A percentile compares a stretch with the other conserved stretches of the same genome.
Evolutionary conservation across 768 basidiomycete species (phyloP).

Genomic region (Tubosaeta brunneosetosa): DNA sequence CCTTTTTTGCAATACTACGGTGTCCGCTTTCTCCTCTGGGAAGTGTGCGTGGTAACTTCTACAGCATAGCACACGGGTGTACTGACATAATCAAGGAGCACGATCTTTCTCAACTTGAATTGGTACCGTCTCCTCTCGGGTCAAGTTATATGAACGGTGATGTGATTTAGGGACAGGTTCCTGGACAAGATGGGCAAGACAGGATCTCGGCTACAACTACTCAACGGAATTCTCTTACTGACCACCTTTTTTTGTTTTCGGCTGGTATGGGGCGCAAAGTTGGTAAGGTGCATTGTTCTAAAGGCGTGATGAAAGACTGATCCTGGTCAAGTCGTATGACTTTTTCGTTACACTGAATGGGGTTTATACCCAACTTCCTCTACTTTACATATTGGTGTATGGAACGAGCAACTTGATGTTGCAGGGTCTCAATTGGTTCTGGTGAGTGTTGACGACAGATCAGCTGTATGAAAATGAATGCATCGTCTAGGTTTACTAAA

Average conservation of each 20-base stretch:
- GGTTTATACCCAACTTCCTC: conserved; percentile 51
- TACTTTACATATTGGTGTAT: conserved; percentile 47
- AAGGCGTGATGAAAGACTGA: conserved; percentile 1
- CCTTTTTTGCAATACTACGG: conserved; percentile 81
- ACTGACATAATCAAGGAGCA: conserved; percentile 47
- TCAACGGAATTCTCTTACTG: conserved; percentile 69
- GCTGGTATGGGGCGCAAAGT: conserved; percentile 63
- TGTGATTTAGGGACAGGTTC: conserved; percentile 42
- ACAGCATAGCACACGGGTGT: neutral
- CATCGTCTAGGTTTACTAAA: conserved; percentile 52
- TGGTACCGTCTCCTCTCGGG: conserved; percentile 46
- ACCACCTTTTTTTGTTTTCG: conserved; percentile 65
- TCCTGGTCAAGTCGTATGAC: conserved; percentile 48
- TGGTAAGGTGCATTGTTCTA: conserved; percentile 19
- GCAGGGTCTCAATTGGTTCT: conserved; percentile 73
- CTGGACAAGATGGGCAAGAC: conserved; percentile 73
- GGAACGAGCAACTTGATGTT: conserved; percentile 59
- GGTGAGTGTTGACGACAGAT: conserved; percentile 42
- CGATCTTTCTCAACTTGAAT: conserved; percentile 83
- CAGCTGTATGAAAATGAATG: neutral
- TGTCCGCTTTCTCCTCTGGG: conserved; percentile 78
- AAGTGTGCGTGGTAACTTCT: conserved; percentile 45
- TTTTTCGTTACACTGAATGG: conserved; percentile 59
- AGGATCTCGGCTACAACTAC: conserved; percentile 59
- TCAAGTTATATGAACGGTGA: neutral